Evolutionary conservation across 495 filamentous ascomycete species (phyloP).

Genomic region (Poronia punctata): DNA sequence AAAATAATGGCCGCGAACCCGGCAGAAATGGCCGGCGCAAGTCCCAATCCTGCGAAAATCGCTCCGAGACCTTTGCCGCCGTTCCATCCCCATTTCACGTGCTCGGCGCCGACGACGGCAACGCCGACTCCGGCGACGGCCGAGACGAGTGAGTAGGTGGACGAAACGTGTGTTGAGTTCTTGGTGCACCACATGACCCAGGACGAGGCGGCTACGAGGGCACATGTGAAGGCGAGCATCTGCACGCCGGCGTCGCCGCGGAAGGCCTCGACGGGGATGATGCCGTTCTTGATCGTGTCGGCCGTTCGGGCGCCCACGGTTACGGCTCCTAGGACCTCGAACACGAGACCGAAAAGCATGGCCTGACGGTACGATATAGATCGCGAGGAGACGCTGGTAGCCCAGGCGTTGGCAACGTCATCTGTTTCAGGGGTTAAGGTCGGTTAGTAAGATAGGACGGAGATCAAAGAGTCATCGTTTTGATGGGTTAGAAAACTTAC

Average conservation of each 20-base stretch:
- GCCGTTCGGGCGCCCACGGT: conserved; percentile 54
- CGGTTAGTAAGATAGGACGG: conserved; percentile 4
- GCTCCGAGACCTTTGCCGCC: conserved; percentile 50
- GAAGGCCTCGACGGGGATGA: conserved; percentile 47
- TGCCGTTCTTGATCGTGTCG: conserved; percentile 53
- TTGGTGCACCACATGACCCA: conserved; percentile 55
- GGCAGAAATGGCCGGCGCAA: conserved; percentile 53
- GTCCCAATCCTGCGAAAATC: conserved; percentile 54
- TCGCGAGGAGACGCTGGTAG: conserved; percentile 61
- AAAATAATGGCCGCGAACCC: conserved; percentile 52
- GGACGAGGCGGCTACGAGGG: conserved; percentile 43
- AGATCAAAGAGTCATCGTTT: conserved; percentile 34
- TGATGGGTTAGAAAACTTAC: conserved; percentile 48
- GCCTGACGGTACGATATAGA: conserved; percentile 58
- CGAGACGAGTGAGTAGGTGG: conserved; percentile 58
- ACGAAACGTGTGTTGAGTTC: conserved; percentile 55
- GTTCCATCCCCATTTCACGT: conserved; percentile 60
- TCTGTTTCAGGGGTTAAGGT: conserved; percentile 22
- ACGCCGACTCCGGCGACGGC: conserved; percentile 57
- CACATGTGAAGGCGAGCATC: conserved; percentile 55
- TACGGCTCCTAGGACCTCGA: conserved; percentile 54
- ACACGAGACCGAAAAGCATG: conserved; percentile 54
- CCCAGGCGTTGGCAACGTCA: conserved; percentile 71
- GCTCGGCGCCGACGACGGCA: conserved; percentile 47
- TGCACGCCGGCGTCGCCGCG: conserved; percentile 47